Conservation (phyloP, 768 basidiomycete genomes). For the Paxillus rubicundulus region DNA sequence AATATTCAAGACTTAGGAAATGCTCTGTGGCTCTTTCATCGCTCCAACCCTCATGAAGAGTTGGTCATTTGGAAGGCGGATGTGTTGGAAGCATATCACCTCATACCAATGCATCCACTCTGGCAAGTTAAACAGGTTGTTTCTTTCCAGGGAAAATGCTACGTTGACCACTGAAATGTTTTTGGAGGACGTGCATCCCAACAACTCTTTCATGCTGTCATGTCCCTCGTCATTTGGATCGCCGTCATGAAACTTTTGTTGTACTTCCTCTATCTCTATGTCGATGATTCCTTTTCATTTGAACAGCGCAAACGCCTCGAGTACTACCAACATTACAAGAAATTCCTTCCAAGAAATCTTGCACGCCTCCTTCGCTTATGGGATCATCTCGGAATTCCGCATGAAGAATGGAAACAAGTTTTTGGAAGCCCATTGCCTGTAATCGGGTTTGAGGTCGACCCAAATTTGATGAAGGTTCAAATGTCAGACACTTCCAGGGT, state of each 20-base stretch:
- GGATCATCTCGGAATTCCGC: conserved; percentile 16
- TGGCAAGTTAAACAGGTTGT: conserved; percentile 45
- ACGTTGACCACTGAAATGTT: conserved; percentile 24
- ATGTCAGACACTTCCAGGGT: conserved; percentile 15
- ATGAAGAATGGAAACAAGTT: conserved; percentile 30
- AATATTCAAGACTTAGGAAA: conserved; percentile 32
- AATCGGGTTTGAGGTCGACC: conserved; percentile 32
- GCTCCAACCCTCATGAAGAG: fast-evolving
- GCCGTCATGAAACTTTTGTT: conserved; percentile 17
- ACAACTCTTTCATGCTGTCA: conserved; percentile 31
- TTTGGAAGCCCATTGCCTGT: conserved; percentile 18
- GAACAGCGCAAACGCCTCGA: background rate
- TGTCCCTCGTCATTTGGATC: conserved; percentile 31
- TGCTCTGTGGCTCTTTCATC: fast-evolving
- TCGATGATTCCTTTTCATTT: conserved; percentile 29
- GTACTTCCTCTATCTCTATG: conserved; percentile 19
- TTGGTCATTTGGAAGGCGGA: conserved; percentile 35
- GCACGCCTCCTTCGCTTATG: conserved; percentile 39
- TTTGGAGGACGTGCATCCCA: conserved; percentile 26
- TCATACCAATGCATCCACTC: conserved; percentile 34
- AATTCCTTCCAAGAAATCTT: background rate
- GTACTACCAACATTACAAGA: background rate
- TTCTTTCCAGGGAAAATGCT: conserved; percentile 14
- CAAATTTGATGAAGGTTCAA: no score
- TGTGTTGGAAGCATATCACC: conserved; percentile 35